Base-by-base conservation (phyloP, 805 yeast genomes). In the Candida sonorensis region DNA sequence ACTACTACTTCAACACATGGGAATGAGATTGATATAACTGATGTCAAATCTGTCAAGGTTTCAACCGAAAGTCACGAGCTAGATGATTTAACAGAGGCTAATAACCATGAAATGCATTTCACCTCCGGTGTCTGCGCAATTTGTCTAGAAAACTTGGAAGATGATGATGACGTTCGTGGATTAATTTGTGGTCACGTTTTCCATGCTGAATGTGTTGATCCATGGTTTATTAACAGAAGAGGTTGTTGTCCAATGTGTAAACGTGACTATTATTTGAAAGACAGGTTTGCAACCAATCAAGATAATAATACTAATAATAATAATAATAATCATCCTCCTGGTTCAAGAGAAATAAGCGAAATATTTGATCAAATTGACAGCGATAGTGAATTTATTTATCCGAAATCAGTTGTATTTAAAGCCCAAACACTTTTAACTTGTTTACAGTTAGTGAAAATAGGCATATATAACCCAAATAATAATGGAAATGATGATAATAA, bases 241-340 rank as follows among this genome's bases (percentile, higher is more conserved):
- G 88, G 87, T 1, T 78, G 84, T 45, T 84, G 95, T 51, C 94
- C 95, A 7, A 75, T 79, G 64, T 84, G 95, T 57, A 81, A 83
- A 48, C 60, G 79, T 20, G 86, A 77, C 50, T 78, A 77, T 50
- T 73, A 66, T 46, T 60, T 61, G 49, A 64, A 63, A 38, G 62
- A 55, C n/a, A n/a, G n/a, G n/a, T n/a, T n/a, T 31, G 22, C 16
- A 17, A 15, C 13, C 17, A 18, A 11, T 17, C 11, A 10, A 5
- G 13, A 16, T 23, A 21, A 7, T 19, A 36, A 35, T 19, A 5
- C 12, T 5, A n/a, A 10, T 21, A 21, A 21, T 21, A 21, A 9
- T 7, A 6, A 21, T 21, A n/a, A 5, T 9, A 21, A 10, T 12
- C 13, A 23, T 11, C 30, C 38, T 18, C 31, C 44, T 41, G 41